These are phyloP conservation scores for Aspergillus quadricinctus DNA, from an alignment of 2,329 filamentous ascomycete genomes.

Conservation along the genomic window DNA sequence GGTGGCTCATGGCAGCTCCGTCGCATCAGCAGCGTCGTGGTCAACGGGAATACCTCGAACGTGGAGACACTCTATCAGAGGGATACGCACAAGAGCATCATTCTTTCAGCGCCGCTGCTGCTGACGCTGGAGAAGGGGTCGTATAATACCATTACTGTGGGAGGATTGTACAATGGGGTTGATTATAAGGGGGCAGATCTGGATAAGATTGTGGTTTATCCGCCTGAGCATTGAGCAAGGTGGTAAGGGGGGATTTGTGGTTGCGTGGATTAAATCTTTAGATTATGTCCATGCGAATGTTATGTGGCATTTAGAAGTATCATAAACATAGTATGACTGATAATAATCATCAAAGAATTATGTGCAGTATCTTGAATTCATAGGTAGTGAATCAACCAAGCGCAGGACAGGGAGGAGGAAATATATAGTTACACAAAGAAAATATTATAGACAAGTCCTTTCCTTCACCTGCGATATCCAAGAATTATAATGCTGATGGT, in stretches of 20 bases:
- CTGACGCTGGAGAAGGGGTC: constrained; percentile 50
- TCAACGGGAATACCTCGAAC: constrained; percentile 50
- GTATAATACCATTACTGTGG: constrained; percentile 54
- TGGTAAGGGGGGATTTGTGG: background rate
- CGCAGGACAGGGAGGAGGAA: too few relatives aligned
- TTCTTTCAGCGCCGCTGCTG: constrained; percentile 54
- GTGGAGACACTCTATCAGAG: constrained; percentile 51
- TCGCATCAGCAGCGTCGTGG: constrained; percentile 56
- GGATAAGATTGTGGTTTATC: constrained; percentile 58
- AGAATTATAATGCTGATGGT: background rate
- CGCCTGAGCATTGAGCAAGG: constrained; percentile 39
- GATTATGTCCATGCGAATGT: too few relatives aligned
- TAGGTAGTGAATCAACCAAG: background rate
- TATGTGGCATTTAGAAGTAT: too few relatives aligned
- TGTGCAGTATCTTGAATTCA: too few relatives aligned
- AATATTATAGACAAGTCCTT: too few relatives aligned
- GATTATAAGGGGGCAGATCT: constrained; percentile 56
- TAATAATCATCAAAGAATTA: too few relatives aligned
- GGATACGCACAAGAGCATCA: constrained; percentile 57
- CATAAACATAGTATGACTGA: too few relatives aligned
- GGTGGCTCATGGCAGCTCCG: constrained; percentile 57
- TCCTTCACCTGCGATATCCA: too few relatives aligned
- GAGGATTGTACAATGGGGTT: constrained; percentile 54
- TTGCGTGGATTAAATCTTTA: too few relatives aligned
- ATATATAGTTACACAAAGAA: background rate